Conservation (phyloP, 768 basidiomycete genomes). For the Cubamyces sp. region DNA sequence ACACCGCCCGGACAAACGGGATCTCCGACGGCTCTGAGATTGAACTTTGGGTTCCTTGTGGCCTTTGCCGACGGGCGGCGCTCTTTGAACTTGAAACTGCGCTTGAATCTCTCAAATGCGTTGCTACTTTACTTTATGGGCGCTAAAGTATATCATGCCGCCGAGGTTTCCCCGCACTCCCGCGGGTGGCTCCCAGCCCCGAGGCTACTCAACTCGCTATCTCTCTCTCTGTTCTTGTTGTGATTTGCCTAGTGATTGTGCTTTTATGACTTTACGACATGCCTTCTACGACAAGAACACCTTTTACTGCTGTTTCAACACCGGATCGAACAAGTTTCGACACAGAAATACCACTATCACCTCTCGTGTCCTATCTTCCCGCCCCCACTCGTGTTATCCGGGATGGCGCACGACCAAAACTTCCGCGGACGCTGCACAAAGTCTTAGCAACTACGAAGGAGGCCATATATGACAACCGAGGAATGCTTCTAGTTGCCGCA, state of each 20-base stretch:
- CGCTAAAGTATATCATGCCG: not conserved
- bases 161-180: constrained; percentile 1
- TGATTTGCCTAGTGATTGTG: not conserved
- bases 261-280: constrained; percentile 3
- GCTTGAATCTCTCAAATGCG: not conserved
- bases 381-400: not conserved
- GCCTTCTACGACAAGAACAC: constrained; percentile 9
- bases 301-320: constrained; percentile 8
- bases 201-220: not conserved
- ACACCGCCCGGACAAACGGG: constrained; percentile 1
- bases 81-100: not conserved
- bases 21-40: constrained; percentile 7
- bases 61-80: not conserved
- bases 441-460: not conserved
- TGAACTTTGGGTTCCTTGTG: not conserved
- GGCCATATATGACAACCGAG: constrained; percentile 47
- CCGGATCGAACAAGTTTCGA: constrained; percentile 15
- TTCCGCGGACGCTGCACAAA: not conserved
- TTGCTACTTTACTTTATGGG: not conserved
- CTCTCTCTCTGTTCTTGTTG: not conserved
- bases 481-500: constrained; percentile 59
- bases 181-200: no score
- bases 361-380: constrained; percentile 14
- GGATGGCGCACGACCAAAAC: not conserved
- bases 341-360: constrained; percentile 10